Conservation (phyloP, 2,329 filamentous ascomycete species). For the Fusarium papillatum region DNA sequence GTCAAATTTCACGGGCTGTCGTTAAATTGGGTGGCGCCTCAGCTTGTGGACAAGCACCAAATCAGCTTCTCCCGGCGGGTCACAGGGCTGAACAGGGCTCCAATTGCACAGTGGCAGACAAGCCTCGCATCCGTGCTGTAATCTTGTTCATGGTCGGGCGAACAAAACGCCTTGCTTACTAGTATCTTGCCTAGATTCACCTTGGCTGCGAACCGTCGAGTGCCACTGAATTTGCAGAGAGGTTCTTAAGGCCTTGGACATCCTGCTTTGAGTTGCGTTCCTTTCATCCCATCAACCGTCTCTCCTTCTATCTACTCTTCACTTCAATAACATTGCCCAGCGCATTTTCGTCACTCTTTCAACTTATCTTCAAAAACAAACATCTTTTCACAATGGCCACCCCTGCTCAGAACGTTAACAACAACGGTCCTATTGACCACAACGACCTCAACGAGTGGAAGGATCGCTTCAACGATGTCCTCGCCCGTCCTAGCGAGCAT, state of each 20-base stretch:
- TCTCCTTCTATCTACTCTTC: constrained; percentile 3
- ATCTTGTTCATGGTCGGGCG: constrained; percentile 7
- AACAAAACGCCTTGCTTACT: constrained; percentile 22
- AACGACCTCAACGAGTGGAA: constrained; percentile 61
- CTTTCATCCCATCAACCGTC: not conserved
- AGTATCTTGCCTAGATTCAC: constrained; percentile 8
- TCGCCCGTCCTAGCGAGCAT: constrained; percentile 56
- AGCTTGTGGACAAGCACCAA: constrained; percentile 24
- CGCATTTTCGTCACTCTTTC: constrained; percentile 19
- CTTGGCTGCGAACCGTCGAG: not conserved
- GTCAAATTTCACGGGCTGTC: constrained; percentile 17
- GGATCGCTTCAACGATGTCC: constrained; percentile 56
- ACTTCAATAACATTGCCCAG: constrained; percentile 3
- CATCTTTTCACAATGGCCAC: constrained; percentile 31
- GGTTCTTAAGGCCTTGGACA: constrained; percentile 4
- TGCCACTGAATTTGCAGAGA: no score
- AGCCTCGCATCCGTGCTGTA: constrained; percentile 12
- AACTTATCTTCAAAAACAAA: not conserved
- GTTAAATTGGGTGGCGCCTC: constrained; percentile 44
- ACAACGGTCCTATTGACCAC: constrained; percentile 55
- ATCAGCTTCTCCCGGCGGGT: constrained; percentile 28
- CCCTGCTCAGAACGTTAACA: constrained; percentile 31
- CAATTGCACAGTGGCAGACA: not conserved
- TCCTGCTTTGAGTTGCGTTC: not conserved
- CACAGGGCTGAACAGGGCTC: constrained; percentile 41